Evolutionary conservation across 2,329 filamentous ascomycete species (phyloP).

Genomic region (Acarospora socialis): DNA sequence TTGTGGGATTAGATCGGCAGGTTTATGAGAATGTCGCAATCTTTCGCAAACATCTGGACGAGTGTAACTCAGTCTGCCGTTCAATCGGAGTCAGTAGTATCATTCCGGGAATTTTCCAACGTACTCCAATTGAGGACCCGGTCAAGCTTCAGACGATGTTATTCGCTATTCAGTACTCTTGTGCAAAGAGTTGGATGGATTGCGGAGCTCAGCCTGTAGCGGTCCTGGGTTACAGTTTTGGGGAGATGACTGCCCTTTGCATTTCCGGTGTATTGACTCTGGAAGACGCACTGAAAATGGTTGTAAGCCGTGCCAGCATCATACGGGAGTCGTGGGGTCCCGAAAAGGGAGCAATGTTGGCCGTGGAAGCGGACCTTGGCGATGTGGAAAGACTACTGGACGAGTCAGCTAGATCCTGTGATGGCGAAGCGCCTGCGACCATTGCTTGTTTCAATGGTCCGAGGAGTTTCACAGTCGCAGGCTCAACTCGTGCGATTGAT

Average conservation of each 20-base stretch:
- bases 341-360: constrained; percentile 28
- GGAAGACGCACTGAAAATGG: constrained; percentile 16
- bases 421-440: constrained; percentile 4
- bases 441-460: constrained; percentile 38
- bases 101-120: constrained; percentile 20
- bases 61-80: constrained; percentile 20
- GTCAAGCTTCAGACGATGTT: constrained; percentile 21
- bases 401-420: constrained; percentile 3
- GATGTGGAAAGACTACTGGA: constrained; percentile 15
- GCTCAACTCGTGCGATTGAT: constrained; percentile 22
- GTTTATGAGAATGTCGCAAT: constrained; percentile 18
- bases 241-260: constrained; percentile 18
- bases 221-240: constrained; percentile 21
- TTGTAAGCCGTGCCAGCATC: constrained; percentile 19
- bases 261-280: constrained; percentile 17
- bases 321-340: constrained; percentile 22
- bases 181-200: constrained; percentile 20
- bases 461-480: constrained; percentile 29
- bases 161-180: constrained; percentile 21
- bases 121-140: constrained; percentile 16
- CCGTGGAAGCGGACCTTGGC: constrained; percentile 20
- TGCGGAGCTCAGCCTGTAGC: constrained; percentile 17
- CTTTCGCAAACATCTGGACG: constrained; percentile 22
- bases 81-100: constrained; percentile 20
- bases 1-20: constrained; percentile 17